Evolutionary conservation across 306 rosid species (phyloP).

Genomic region (Prunus padus): DNA sequence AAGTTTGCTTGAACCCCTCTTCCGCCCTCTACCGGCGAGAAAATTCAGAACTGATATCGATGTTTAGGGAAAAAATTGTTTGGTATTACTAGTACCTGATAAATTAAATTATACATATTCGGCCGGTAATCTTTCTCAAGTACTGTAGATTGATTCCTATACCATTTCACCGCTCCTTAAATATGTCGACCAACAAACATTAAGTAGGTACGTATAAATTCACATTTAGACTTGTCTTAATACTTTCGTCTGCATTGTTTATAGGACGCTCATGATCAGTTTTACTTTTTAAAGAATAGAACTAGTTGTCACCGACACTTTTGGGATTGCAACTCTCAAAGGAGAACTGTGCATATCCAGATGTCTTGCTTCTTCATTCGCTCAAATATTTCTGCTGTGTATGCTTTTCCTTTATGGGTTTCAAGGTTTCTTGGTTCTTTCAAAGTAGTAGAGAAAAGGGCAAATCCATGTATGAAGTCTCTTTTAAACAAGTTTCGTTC

Average conservation of each 20-base stretch:
- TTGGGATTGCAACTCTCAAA: background rate
- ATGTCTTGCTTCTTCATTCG: background rate
- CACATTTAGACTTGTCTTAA: background rate
- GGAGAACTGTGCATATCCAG: background rate
- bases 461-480: no score
- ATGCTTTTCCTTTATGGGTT: background rate
- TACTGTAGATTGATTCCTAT: no score
- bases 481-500: no score
- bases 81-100: no score
- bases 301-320: conserved; percentile 16
- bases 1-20: background rate
- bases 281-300: background rate
- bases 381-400: conserved; percentile 14
- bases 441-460: no score
- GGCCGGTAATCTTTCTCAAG: no score
- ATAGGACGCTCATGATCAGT: background rate
- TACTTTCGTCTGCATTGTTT: background rate
- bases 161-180: no score
- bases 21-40: background rate
- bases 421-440: background rate
- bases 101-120: no score
- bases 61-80: background rate
- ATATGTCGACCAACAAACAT: background rate
- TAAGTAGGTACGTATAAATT: background rate
- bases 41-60: background rate